phyloP scores from a whole-genome alignment of 164 flowering plant genomes.

The Magnolia sinica region DNA sequence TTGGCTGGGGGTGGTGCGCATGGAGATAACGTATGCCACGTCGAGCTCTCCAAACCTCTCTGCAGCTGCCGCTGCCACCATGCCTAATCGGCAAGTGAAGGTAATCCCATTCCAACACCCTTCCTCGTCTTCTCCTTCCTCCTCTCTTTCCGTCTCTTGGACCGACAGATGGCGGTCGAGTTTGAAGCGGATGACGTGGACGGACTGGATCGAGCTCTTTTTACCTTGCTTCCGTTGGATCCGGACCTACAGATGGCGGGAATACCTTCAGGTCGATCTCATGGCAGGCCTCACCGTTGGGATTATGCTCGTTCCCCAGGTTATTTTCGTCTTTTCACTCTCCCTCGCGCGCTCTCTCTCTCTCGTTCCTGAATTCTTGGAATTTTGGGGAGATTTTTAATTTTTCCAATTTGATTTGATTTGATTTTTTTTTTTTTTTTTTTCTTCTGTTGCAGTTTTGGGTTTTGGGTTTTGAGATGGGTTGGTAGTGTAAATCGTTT shows the following conservation, averaged over 20 bases:
- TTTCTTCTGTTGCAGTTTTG: not conserved
- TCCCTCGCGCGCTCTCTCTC: not conserved
- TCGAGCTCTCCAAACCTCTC: constrained; percentile 48
- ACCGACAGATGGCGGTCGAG: constrained; percentile 36
- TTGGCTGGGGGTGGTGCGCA: constrained; percentile 10
- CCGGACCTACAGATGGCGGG: constrained; percentile 66
- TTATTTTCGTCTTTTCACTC: constrained; percentile 9
- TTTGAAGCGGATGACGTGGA: constrained; percentile 42
- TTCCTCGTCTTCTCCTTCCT: constrained; percentile 26
- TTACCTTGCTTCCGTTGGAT: constrained; percentile 90
- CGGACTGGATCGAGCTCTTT: constrained; percentile 62
- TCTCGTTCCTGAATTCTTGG: not conserved
- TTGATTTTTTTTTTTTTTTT: not conserved
- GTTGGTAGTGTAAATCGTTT: not conserved
- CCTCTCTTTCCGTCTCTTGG: constrained; percentile 18
- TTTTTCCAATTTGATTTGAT: not conserved
- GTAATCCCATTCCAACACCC: constrained; percentile 73
- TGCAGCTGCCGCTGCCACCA: not conserved
- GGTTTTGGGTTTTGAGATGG: not conserved
- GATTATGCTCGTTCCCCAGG: constrained; percentile 99
- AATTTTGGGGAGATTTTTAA: not conserved
- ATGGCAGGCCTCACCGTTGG: constrained; percentile 87
- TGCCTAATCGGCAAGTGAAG: constrained; percentile 28
- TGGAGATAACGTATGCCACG: constrained; percentile 77
- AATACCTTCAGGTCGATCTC: constrained; percentile 78